Percentiles rank a stretch among this genome's conserved stretches.
These are phyloP conservation scores for Endotrypanum monterogeii DNA, from an alignment of 208 protist species.

Conservation along the genomic window DNA sequence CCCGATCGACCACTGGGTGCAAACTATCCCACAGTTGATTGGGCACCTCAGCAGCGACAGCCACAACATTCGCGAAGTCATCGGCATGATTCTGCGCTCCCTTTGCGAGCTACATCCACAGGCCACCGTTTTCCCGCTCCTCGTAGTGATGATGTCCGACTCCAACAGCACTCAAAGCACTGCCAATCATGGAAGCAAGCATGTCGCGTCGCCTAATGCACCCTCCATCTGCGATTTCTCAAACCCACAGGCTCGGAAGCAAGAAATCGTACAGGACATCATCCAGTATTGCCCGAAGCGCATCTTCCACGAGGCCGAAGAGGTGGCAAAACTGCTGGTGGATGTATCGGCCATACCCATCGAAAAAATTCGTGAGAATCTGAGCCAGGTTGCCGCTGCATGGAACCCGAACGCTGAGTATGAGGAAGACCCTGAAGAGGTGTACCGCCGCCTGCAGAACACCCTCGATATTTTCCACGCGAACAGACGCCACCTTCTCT, in stretches of 20 bases:
- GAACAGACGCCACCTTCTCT: constrained; percentile 79
- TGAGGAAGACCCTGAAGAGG: constrained; percentile 86
- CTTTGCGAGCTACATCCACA: constrained; percentile 98
- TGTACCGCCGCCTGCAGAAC: constrained; percentile 63
- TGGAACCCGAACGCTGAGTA: constrained; percentile 93
- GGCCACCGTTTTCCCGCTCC: constrained; percentile 99
- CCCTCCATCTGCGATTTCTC: constrained; percentile 11
- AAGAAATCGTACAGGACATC: constrained; percentile 73
- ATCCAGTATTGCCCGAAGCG: constrained; percentile 85
- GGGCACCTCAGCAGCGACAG: constrained; percentile 95
- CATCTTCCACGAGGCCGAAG: constrained; percentile 83
- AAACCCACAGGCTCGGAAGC: constrained; percentile 43
- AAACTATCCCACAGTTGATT: constrained; percentile 99
- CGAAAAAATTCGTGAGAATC: constrained; percentile 88
- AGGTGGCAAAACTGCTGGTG: constrained; percentile 78
- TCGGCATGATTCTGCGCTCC: constrained; percentile 94
- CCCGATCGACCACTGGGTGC: constrained; percentile 98
- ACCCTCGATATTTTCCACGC: constrained; percentile 83
- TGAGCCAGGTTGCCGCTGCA: constrained; percentile 81
- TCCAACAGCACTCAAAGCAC: constrained; percentile 28
- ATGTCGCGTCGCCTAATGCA: neutral
- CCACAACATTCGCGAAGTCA: constrained; percentile 91
- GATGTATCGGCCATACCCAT: constrained; percentile 90
- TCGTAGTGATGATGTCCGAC: constrained; percentile 94
- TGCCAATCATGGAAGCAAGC: neutral